Conservation (phyloP, 495 filamentous ascomycete genomes). For the Neurospora sp. region DNA sequence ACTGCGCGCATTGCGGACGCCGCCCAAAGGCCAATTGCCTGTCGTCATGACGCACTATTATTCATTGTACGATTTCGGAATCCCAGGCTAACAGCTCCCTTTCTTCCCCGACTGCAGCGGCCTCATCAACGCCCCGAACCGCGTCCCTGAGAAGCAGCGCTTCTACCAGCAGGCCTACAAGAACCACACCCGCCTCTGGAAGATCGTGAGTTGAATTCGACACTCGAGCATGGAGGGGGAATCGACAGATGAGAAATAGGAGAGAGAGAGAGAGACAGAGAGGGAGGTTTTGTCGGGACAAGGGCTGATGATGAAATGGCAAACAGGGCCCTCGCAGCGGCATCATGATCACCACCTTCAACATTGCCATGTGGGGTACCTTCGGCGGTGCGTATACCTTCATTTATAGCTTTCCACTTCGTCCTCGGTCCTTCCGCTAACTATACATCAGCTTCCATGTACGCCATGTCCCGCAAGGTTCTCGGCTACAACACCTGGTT, state of each 20-base stretch:
- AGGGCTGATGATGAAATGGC: conserved; percentile 20
- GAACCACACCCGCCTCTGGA: conserved; percentile 65
- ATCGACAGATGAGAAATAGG: not conserved
- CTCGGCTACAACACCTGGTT: conserved; percentile 86
- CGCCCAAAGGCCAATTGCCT: not conserved
- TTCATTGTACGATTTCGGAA: conserved; percentile 13
- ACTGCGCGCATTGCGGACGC: not conserved
- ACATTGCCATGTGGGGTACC: conserved; percentile 54
- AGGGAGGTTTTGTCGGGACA: not conserved
- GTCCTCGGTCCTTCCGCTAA: conserved; percentile 26
- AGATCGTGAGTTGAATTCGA: conserved; percentile 58
- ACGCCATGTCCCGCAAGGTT: conserved; percentile 46
- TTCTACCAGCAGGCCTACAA: conserved; percentile 72
- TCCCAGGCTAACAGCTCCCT: conserved; percentile 9
- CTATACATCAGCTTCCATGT: conserved; percentile 48
- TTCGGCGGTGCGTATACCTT: conserved; percentile 31
- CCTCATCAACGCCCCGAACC: conserved; percentile 73
- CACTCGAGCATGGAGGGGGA: not conserved
- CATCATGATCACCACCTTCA: conserved; percentile 65
- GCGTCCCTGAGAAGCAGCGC: conserved; percentile 74
- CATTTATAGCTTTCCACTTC: conserved; percentile 9
- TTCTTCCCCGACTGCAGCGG: conserved; percentile 24
- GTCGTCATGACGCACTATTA: not conserved
- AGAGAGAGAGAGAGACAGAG: not conserved
- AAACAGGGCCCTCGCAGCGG: conserved; percentile 51